Base-by-base conservation (phyloP, 305 asterid genomes). In the Ajuga reptans region DNA sequence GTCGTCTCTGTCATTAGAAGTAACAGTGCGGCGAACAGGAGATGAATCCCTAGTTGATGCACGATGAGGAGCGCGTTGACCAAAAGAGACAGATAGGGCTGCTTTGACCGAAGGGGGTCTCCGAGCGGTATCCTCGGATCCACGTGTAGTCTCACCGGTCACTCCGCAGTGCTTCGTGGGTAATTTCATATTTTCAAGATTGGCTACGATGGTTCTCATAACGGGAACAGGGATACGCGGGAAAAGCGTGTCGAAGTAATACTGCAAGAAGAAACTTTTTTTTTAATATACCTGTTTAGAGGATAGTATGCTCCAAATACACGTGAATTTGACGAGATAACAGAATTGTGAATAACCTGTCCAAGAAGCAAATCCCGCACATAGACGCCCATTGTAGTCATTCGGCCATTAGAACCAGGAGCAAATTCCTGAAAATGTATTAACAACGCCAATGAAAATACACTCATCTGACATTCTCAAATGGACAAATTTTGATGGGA, bases 21-120 rank as follows among this genome's bases (percentile, higher is more conserved):
- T 82, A 33, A 72, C 56, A 2, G 89, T 86, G 8, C 98, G 95
- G 1, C 95, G 90, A 60, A 90, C 92, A 12, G 97, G 96, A 77
- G 99, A 93, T 14, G 97, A 93, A 76, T 86, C 97, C 81, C 99
- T 80, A 33, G 99, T 93, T 31, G 97, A 87, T 68, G 97, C 92
- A 67, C 99, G 99, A 76, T 93, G 97, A 50, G 97, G 99, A 70
- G 97, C 97, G 4, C 99, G 94, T 77, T 89, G 99, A 72, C 99
- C 97, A 66, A 93, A 93, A 24, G 99, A 93, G 69, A 90, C 99
- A 4, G 99, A 93, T 27, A 93, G 97, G 58, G 99, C 73, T 47
- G 99, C 99, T 81, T 93, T 93, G 53, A 93, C 99, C 3, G 99
- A 90, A 69, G 99, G 99, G 29, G 99, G 99, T 66, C 99, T 84